Base-by-base conservation (phyloP, 169 alveolate genomes). In the Plasmodium inui region DNA sequence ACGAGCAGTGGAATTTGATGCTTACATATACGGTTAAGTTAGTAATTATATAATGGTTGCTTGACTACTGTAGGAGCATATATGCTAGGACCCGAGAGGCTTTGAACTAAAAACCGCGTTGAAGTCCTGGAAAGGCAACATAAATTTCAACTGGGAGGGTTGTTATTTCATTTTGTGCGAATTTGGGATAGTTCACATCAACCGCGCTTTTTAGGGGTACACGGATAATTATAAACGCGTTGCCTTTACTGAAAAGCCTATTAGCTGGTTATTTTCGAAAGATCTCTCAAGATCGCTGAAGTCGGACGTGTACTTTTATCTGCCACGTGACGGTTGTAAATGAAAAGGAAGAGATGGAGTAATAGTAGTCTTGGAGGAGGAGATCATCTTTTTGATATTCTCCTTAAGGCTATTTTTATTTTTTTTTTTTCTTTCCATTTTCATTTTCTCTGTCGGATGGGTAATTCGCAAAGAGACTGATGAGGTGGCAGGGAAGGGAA, bases 231-330 rank as follows among this genome's bases (percentile, higher is more conserved):
- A 19, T 7, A 67, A 26, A 6, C 1, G 37, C 37, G 37, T 22
- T 26, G 41, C 76, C 37, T 67, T 61, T 3, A 26, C n/a, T 67
- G 98, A 97, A 97, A 98, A 97, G 96, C 96, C 98, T 97, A 97
- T 98, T 97, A 97, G 98, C 98, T 97, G 98, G 98, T 97, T 97
- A 96, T 98, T 97, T 97, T 98, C 98, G 98, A 97, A 96, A 98
- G 97, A 97, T 97, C 98, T 96, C 98, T 96, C 98, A 96, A 97
- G 98, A 97, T 97, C 96, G 98, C 98, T 94, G 97, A 95, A 96
- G 97, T 97, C 86, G 92, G 37, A 41, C 89, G 95, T 95, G 96
- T 96, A 93, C 94, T 96, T 95, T 96, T 96, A 96, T 97, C 98
- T 96, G 96, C 97, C 96, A 98, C 96, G 97, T 96, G 96, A 95